Conservation (phyloP, 805 yeast genomes). For the Candida boidinii region DNA sequence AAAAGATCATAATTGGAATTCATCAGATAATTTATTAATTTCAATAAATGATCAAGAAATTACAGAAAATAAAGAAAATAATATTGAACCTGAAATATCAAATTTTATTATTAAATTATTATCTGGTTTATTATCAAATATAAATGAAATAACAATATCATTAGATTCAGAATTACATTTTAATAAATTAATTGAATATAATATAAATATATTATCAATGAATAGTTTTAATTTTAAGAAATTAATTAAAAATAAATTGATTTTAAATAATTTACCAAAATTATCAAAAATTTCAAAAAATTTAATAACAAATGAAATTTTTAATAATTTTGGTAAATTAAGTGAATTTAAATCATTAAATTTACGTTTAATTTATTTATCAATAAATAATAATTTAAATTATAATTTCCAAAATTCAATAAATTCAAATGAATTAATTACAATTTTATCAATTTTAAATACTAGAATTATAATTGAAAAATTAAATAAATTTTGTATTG, state of each 20-base stretch:
- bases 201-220: slow-evolving; percentile 25
- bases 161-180: slow-evolving; percentile 11
- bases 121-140: slow-evolving; percentile 28
- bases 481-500: slow-evolving; percentile 36
- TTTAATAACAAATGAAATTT: slow-evolving; percentile 42
- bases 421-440: slow-evolving; percentile 11
- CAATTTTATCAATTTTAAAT: slow-evolving; percentile 34
- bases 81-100: too few relatives aligned
- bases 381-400: too few relatives aligned
- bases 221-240: slow-evolving; percentile 16
- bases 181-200: slow-evolving; percentile 4
- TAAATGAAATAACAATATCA: slow-evolving; percentile 17
- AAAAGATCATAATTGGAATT: slow-evolving; percentile 16
- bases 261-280: slow-evolving; percentile 16
- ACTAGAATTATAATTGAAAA: slow-evolving; percentile 45
- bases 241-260: slow-evolving; percentile 12
- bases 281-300: slow-evolving; percentile 28
- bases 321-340: slow-evolving; percentile 25
- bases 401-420: slow-evolving; percentile 8
- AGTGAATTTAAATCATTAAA: slow-evolving; percentile 8
- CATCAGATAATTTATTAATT: slow-evolving; percentile 17
- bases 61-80: too few relatives aligned
- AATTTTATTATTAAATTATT: slow-evolving; percentile 29
- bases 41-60: slow-evolving; percentile 10
- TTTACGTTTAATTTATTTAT: too few relatives aligned